Conservation (phyloP, 306 rosid genomes). For the Cyamopsis tetragonoloba region DNA sequence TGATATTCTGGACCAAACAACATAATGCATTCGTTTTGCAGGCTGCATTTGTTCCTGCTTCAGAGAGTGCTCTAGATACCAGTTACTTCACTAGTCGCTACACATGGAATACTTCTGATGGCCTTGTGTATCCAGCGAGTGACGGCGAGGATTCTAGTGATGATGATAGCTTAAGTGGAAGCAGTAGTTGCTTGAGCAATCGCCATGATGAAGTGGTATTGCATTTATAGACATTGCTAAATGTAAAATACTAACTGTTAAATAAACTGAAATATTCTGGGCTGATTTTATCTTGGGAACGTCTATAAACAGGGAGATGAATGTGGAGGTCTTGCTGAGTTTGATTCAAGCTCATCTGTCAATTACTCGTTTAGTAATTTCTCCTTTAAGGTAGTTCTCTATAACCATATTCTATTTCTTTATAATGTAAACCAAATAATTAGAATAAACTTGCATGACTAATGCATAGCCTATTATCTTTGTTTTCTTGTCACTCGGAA, state of each 20-base stretch:
- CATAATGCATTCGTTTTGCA: slow-evolving; percentile 33
- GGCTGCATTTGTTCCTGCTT: slow-evolving; percentile 99
- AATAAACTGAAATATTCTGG: slow-evolving; percentile 15
- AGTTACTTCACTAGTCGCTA: slow-evolving; percentile 95
- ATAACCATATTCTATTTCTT: background rate
- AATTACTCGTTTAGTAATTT: slow-evolving; percentile 97
- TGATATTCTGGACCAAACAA: background rate
- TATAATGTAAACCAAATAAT: background rate
- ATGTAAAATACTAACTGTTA: background rate
- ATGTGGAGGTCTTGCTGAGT: slow-evolving; percentile 90
- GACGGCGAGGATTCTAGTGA: slow-evolving; percentile 89
- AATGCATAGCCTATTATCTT: background rate
- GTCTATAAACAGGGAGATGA: slow-evolving; percentile 70
- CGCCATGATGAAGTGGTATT: slow-evolving; percentile 97
- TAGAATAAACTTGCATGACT: background rate
- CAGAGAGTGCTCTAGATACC: slow-evolving; percentile 91
- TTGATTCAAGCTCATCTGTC: slow-evolving; percentile 73
- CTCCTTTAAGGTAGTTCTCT: slow-evolving; percentile 80
- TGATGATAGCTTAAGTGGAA: slow-evolving; percentile 90
- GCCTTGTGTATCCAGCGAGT: slow-evolving; percentile 57
- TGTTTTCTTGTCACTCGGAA: slow-evolving; percentile 6
- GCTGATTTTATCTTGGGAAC: slow-evolving; percentile 34
- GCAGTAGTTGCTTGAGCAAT: slow-evolving; percentile 82
- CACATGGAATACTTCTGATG: slow-evolving; percentile 80
- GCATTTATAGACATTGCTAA: slow-evolving; percentile 6